Conservation (phyloP, 1,284 basidiomycete species). For the Tremellales sp. region DNA sequence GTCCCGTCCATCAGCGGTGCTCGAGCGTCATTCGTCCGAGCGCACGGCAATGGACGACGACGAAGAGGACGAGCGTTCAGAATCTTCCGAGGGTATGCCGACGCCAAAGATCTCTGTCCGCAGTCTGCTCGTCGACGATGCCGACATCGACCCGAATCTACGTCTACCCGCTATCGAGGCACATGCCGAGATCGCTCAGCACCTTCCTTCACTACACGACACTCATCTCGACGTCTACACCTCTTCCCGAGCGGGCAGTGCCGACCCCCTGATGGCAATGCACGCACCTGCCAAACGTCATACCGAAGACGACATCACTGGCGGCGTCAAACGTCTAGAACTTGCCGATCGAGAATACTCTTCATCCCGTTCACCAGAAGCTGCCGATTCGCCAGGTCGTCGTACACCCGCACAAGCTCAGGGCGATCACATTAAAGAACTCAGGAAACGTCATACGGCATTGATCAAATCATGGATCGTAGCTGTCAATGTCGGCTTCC, state of each 20-base stretch:
- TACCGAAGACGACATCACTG: constrained; percentile 40
- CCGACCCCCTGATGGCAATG: neutral
- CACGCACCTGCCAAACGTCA: constrained; percentile 36
- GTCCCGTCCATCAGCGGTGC: constrained; percentile 1
- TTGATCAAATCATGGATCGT: constrained; percentile 44
- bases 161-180: constrained; percentile 12
- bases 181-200: constrained; percentile 8
- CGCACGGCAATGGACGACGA: constrained; percentile 8
- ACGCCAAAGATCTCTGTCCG: constrained; percentile 20
- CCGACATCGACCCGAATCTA: constrained; percentile 9
- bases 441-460: constrained; percentile 33
- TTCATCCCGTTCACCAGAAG: neutral
- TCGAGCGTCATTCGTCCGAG: constrained; percentile 9
- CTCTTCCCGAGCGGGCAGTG: neutral
- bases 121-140: constrained; percentile 6
- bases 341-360: constrained; percentile 15
- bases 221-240: neutral
- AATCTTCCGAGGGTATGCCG: constrained; percentile 5
- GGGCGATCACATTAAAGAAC: constrained; percentile 10
- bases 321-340: constrained; percentile 45
- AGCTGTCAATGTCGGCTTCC: constrained; percentile 42
- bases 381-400: neutral
- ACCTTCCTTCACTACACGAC: neutral
- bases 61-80: constrained; percentile 7
- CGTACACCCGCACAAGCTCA: neutral